Evolutionary conservation across 371 early-diverging fungal genomes (phyloP), one percentile per base, ranked within the genome.

Genomic region (Blastocladiella emersonii): DNA sequence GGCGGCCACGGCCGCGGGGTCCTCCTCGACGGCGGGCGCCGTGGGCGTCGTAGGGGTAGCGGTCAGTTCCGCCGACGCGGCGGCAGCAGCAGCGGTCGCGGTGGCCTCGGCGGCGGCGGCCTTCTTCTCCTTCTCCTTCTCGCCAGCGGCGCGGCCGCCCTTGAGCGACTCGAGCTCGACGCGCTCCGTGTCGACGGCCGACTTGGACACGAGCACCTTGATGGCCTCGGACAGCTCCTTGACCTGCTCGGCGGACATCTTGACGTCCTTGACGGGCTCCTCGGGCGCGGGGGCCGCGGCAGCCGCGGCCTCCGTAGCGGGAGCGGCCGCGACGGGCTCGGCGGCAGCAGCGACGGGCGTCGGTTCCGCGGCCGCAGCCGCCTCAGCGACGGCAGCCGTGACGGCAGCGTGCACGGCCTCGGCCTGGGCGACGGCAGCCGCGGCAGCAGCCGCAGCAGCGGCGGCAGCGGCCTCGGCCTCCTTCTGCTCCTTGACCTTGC

Each of bases 121-220:
- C 57, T 57, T 23, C 25, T 34, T 57, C 23, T 57, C 39, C 37
- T 39, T 57, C 37, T 57, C 82, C 74, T 84, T 83, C 63, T 81
- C 80, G 67, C 83, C 81, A 64, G 83, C 85, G 70, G 78, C 78
- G 37, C 81, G 82, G 36, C 83, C 82, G 61, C 77, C 74, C 66
- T 78, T 82, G 62, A 85, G 75, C 56, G 79, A 78, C 65, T 85
- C 81, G 32, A 84, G 72, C 61, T 81, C 82, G 63, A 80, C 85
- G 62, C 85, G 80, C 65, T 84, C 82, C 67, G 82, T 82, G 63
- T 83, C 68, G 2, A 83, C 77, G 45, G 81, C 80, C 6, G 83
- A 80, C 65, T 81, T 80, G 12, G 83, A 76, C 25, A 78, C 79
- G 64, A 85, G 72, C 55, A 83, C 79, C 39, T 77, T 73, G 56